phyloP scores from a whole-genome alignment of 768 basidiomycete genomes.

The Tephrocybe sp. region DNA sequence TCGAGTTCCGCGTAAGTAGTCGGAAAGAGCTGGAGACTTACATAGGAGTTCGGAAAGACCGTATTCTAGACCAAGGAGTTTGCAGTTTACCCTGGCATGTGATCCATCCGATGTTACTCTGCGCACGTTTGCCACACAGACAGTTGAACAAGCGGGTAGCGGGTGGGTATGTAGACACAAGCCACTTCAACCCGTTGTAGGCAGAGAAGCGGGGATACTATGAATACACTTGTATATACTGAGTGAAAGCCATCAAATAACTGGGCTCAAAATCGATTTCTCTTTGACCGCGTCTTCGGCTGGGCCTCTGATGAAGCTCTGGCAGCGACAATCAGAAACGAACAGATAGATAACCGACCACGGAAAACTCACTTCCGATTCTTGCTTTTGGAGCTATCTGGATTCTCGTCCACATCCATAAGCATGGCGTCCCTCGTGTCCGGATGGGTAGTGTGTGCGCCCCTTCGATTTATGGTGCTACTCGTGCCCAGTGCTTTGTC shows the following conservation, averaged over 20 bases:
- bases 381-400: constrained; percentile 48
- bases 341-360: neutral
- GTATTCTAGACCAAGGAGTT: too few species aligned
- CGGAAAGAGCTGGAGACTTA: too few species aligned
- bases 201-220: neutral
- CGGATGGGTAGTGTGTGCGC: constrained; percentile 8
- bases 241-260: neutral
- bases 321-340: constrained; percentile 1
- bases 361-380: constrained; percentile 55
- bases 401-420: constrained; percentile 71
- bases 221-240: constrained; percentile 4
- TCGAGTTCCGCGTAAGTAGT: too few species aligned
- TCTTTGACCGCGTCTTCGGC: constrained; percentile 54
- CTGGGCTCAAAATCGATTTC: constrained; percentile 49
- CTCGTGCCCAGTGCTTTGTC: constrained; percentile 44
- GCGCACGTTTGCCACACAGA: neutral
- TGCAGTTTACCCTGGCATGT: too few species aligned
- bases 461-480: constrained; percentile 22
- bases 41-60: too few species aligned
- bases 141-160: neutral
- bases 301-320: constrained; percentile 42
- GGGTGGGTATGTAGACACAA: neutral
- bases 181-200: constrained; percentile 1
- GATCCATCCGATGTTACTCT: too few species aligned
- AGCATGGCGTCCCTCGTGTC: constrained; percentile 32